Base-by-base conservation (phyloP, 1,284 basidiomycete genomes). In the Caloboletus firmus region DNA sequence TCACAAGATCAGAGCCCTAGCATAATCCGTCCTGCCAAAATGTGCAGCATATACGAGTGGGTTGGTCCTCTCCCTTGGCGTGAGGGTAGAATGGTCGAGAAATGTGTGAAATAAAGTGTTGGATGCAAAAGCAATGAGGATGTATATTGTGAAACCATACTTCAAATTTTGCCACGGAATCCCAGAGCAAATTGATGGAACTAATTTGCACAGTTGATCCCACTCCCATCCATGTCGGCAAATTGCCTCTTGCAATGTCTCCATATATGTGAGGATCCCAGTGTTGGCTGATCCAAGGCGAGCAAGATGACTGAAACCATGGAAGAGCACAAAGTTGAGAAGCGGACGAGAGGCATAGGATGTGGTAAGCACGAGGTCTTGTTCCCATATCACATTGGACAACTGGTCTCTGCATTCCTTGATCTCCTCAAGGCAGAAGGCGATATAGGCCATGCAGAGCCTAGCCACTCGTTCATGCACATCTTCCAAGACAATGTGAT, bases 41-140 rank as follows among this genome's bases (percentile, higher is more conserved):
- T 42, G 30, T 0, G 39, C 39, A 7, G 59, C 59, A 24, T 59
- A 58, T 24, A 61, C 24, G 5, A 59, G 55, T 0, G 58, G 58
- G 9, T 47, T 59, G 4, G 31, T 54, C 2, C 46, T 31, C 3
- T 39, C 39, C 42, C 4, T 39, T 4, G 37, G 6, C 13, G 5
- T 9, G 8, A 49, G 4, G 13, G 5, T 0, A 10, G 39, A 1
- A 15, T 6, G 18, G n/a, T 2, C 2, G 18, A 61, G 22, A 30
- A 44, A 46, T 20, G 49, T 32, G 2, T 24, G 15, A 17, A 59
- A 36, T 4, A 57, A 20, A 2, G 40, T 2, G 8, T 43, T 20
- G 11, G 58, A 57, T 1, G 26, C 42, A 28, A 59, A 61, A 0
- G 37, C 22, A 15, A 61, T 2, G 13, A 58, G 55, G 17, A 7